Evolutionary conservation across 2,329 filamentous ascomycete genomes (phyloP), one percentile per base, ranked within the genome.

Genomic region (Leptographium radiaticola): DNA sequence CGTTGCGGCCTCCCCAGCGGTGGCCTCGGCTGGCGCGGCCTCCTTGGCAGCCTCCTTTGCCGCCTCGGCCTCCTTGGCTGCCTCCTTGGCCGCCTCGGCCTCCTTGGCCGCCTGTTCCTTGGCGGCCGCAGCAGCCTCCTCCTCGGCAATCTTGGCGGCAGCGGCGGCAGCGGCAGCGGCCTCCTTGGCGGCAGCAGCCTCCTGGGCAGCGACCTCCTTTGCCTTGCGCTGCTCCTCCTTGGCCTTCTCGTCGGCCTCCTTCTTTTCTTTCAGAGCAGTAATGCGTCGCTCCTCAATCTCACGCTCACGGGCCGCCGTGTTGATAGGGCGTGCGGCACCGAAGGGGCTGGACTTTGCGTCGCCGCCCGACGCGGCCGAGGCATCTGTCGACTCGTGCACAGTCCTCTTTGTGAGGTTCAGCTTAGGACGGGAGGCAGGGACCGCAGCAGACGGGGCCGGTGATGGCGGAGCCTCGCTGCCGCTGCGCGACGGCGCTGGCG

Each of bases 331-430:
- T 54, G 93, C 93, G 57, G 87, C 90, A 63, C 93, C 93, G 66
- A 98, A 98, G 43, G 89, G 89, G 68, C 86, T 97, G 31, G 89
- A 79, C 75, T 96, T 97, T 44, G 87, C 74, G 63, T 93, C 86
- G 34, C 71, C 66, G 18, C 72, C 62, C n/a, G 69, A 63, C 2
- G 81, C 74, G 30, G 77, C 73, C 33, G 77, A 71, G 38, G 71
- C 59, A 11, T 70, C 64, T 57, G 79, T 78, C 5, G 73, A 65
- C 4, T 74, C 76, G 63, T 95, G 90, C 0, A 96, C 87, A 5
- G 90, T 96, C 61, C 93, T 83, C 79, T 97, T 97, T 59, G 83
- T 73, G 31, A 98, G 80, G 68, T 97, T 93, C 64, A 98, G 72
- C 65, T 80, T 89, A 36, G 93, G 93, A 56, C 93, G 84, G 49